A percentile compares a stretch with the other conserved stretches of the same genome.
Conservation (phyloP, 768 basidiomycete genomes). For the Cystofilobasidium ferigula region DNA sequence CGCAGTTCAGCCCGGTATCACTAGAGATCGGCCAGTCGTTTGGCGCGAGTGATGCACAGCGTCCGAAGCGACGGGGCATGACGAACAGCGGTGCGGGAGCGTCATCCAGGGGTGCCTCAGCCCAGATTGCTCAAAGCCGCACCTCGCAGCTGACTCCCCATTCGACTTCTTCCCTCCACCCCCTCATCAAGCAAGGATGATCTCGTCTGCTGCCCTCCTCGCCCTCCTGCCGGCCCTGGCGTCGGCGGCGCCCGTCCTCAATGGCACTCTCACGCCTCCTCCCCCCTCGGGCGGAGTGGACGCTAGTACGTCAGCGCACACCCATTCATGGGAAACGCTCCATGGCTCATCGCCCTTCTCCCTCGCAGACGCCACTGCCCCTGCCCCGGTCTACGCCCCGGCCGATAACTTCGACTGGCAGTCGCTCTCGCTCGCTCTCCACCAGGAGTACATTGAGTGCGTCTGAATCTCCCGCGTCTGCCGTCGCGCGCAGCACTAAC, state of each 20-base stretch:
- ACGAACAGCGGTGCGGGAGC: too few relatives aligned
- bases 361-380: background rate
- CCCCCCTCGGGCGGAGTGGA: slow-evolving; percentile 13
- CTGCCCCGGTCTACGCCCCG: slow-evolving; percentile 17
- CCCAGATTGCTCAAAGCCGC: too few relatives aligned
- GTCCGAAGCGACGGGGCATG: too few relatives aligned
- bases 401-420: slow-evolving; percentile 22
- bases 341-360: background rate
- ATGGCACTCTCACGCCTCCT: background rate
- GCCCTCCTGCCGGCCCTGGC: slow-evolving; percentile 1
- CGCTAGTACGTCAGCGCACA: background rate
- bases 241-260: background rate
- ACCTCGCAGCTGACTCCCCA: background rate
- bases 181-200: background rate
- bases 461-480: slow-evolving; percentile 1
- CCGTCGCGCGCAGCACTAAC: background rate
- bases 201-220: slow-evolving; percentile 2
- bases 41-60: too few relatives aligned
- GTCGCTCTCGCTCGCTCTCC: slow-evolving; percentile 20
- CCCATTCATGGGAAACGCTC: background rate
- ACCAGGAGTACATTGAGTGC: slow-evolving; percentile 49
- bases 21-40: too few relatives aligned
- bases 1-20: too few relatives aligned
- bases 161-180: background rate
- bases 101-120: too few relatives aligned